These are phyloP conservation scores for Aspergillus mulundensis DNA, from an alignment of 495 filamentous ascomycete species.

Conservation along the genomic window DNA sequence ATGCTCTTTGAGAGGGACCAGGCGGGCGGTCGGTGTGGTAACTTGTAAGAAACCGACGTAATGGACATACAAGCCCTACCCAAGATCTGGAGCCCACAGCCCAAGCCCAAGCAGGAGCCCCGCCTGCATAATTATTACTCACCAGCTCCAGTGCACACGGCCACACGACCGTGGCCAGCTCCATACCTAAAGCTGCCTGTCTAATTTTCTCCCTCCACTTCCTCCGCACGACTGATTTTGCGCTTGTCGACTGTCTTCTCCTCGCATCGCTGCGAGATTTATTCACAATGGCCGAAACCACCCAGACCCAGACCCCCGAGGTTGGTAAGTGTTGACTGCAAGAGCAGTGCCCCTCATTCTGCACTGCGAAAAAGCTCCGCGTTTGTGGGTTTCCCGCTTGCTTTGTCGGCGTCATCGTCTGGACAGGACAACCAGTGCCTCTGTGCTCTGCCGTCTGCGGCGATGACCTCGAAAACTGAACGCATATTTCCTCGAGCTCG, in stretches of 20 bases:
- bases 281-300: slow-evolving; percentile 43
- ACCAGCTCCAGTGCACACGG: slow-evolving; percentile 8
- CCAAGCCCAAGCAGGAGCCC: slow-evolving; percentile 11
- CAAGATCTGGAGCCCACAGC: neutral
- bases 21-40: neutral
- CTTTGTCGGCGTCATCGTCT: slow-evolving; percentile 13
- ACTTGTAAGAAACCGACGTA: slow-evolving; percentile 8
- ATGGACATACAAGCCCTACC: slow-evolving; percentile 11
- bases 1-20: no score
- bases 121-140: slow-evolving; percentile 10
- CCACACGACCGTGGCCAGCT: slow-evolving; percentile 22
- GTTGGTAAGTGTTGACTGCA: slow-evolving; percentile 38
- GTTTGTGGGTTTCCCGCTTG: slow-evolving; percentile 37
- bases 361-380: slow-evolving; percentile 34
- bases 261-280: slow-evolving; percentile 24
- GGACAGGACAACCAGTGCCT: neutral
- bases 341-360: slow-evolving; percentile 16
- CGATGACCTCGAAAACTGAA: neutral
- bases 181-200: slow-evolving; percentile 13
- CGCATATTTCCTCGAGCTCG: neutral
- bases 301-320: slow-evolving; percentile 31
- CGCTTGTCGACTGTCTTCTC: slow-evolving; percentile 15
- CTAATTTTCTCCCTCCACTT: slow-evolving; percentile 19
- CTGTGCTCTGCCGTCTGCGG: neutral
- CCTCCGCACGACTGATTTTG: slow-evolving; percentile 20